Base-by-base conservation (phyloP, 2,329 filamentous ascomycete species). In the Cadophora malorum region DNA sequence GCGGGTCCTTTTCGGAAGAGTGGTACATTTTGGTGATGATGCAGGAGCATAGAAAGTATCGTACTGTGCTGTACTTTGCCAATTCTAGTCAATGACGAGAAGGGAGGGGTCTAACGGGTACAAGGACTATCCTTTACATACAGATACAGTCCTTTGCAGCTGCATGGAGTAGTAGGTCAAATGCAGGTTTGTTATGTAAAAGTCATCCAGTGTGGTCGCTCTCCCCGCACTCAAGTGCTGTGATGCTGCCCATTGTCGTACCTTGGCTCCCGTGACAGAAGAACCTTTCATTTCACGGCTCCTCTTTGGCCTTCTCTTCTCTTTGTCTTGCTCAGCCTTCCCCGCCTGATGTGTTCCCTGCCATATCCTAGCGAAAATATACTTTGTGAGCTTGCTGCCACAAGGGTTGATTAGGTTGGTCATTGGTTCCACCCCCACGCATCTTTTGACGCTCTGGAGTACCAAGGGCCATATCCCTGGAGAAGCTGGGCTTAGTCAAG, bases 391-490 rank as follows among this genome's bases (percentile, higher is more conserved):
- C 49, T 41, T 35, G 45, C 28, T 19, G 38, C 35, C 63, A 49
- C 50, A 23, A 35, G 21, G 21, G 21, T 19, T 16, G 55, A 8
- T 31, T 19, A 16, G 1, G 35, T 60, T 41, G 33, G 64, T n/a
- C 12, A 45, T 53, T 52, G 28, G 61, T 9, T 65, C 41, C 66
- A 67, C 63, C 70, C 69, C 71, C 69, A 68, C 65, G 67, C 50
- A 33, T 23, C 16, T 41, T 21, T 45, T 52, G 23, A 61, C 55
- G 65, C 63, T 66, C 41, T 52, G 50, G 33, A 60, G 55, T 71
- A 59, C 67, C 70, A 71, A 65, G 67, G 65, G 66, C 67, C 72
- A 63, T 38, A 62, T 69, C 66, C 67, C 68, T 72, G 72, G 70
- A 68, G 64, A 55, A 38, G 19, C 41, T 49, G 19, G 14, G 59